Base-by-base conservation (phyloP, 352 stramenopile species). In the Blastocystis sp. region DNA sequence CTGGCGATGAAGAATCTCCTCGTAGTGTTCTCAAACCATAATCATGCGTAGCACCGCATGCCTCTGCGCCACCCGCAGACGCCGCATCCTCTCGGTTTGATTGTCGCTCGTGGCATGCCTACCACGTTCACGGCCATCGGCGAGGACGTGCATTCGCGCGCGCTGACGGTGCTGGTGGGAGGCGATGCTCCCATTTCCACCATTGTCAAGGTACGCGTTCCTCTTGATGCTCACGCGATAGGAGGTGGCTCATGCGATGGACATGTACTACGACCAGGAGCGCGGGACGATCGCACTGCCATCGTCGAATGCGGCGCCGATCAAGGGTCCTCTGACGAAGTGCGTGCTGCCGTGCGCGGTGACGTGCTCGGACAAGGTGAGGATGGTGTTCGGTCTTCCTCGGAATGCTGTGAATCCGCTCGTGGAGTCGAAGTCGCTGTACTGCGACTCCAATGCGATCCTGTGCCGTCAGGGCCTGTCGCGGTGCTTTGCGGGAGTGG, bases 1-100 rank as follows among this genome's bases (percentile, higher is more conserved):
- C 60, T 79, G 7, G 60, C 62, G 17, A 19, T 88, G 10, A 88
- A 88, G 38, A 64, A 76, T 28, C 9, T 88, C 11, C 68, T 88
- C 60, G 70, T 80, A 80, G 7, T 74, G 4, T 10, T 74, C 10
- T 45, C 3, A n/a, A n/a, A n/a, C n/a, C n/a, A n/a, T 42, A 11
- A 10, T 74, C 21, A 43, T 11, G 9, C 21, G 24, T 45, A 74
- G 64, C 74, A 84, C 34, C 74, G 74, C 40, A 84, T 84, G 74
- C 74, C 74, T 52, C 74, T 84, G 42, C 74, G 74, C 11, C 52
- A 84, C 54, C 74, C 74, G 34, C 74, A 84, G 57, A 84, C 74
- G 0, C 74, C 74, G 21, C 74, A 84, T 69, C 74, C 74, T 14
- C 74, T 84, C n/a, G 57, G 74, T 38, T 59, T 84, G n/a, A 84